phyloP scores from a whole-genome alignment of 1,284 basidiomycete genomes.

The Cryptococcus sp. region DNA sequence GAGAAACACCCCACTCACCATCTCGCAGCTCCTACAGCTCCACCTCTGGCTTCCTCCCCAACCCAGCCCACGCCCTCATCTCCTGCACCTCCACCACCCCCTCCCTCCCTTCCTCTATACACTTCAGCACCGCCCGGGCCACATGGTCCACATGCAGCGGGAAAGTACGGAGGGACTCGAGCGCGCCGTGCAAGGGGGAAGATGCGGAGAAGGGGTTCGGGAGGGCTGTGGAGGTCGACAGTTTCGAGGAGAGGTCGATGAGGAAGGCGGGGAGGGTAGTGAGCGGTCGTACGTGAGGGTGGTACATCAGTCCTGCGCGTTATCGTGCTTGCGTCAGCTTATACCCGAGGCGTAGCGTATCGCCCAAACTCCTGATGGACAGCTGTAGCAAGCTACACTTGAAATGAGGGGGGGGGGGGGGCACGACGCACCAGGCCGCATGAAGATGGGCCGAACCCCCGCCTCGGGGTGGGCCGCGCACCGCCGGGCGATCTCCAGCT shows the following conservation, averaged over 20 bases:
- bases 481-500: constrained; percentile 57
- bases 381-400: too few relatives aligned
- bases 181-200: constrained; percentile 47
- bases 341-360: too few relatives aligned
- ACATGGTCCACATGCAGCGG: constrained; percentile 97
- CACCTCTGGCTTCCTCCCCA: constrained; percentile 12
- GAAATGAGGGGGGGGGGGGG: background rate
- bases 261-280: constrained; percentile 81
- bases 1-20: background rate
- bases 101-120: constrained; percentile 48
- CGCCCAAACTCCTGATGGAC: too few relatives aligned
- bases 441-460: constrained; percentile 63
- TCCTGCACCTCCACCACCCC: constrained; percentile 70
- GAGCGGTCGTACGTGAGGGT: constrained; percentile 84
- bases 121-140: constrained; percentile 65
- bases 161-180: constrained; percentile 68
- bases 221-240: constrained; percentile 61
- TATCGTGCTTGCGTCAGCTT: background rate
- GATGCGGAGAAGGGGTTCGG: constrained; percentile 54
- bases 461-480: constrained; percentile 17
- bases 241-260: constrained; percentile 68
- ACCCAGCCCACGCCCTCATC: constrained; percentile 59
- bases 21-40: constrained; percentile 1
- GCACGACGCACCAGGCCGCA: constrained; percentile 72
- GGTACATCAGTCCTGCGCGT: constrained; percentile 83